Evolutionary conservation across 2,329 filamentous ascomycete species (phyloP).

Genomic region (Aspergillus nomiae): DNA sequence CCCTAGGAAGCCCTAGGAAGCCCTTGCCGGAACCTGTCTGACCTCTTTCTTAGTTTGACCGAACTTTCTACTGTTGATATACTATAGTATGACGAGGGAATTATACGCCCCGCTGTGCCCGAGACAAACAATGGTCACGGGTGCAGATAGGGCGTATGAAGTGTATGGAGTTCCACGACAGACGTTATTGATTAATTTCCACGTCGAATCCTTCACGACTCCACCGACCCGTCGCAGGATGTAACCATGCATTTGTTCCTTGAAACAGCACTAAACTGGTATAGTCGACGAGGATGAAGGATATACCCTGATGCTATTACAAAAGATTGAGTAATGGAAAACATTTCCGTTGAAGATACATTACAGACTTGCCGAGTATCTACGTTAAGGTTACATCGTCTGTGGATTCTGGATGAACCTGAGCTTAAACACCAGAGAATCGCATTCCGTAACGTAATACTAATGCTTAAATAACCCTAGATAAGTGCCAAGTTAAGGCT

Average conservation of each 20-base stretch:
- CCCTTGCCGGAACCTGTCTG: neutral
- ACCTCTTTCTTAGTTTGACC: neutral
- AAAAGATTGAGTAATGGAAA: neutral
- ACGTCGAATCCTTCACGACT: neutral
- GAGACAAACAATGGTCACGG: neutral
- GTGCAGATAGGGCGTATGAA: neutral
- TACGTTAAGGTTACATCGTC: neutral
- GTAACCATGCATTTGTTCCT: neutral
- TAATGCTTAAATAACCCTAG: neutral
- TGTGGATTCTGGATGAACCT: neutral
- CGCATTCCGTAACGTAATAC: neutral
- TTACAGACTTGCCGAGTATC: neutral
- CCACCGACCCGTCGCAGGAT: neutral
- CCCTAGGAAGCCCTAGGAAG: neutral
- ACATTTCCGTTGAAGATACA: neutral
- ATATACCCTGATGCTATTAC: neutral
- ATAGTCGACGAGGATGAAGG: neutral
- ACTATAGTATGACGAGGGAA: neutral
- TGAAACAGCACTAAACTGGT: neutral
- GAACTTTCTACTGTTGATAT: neutral
- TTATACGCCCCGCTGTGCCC: neutral
- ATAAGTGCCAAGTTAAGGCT: neutral
- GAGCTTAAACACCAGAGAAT: neutral
- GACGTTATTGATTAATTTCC: neutral
- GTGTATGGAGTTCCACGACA: neutral